Base-by-base conservation (phyloP, 768 basidiomycete species). In the Mrakia gelida region DNA sequence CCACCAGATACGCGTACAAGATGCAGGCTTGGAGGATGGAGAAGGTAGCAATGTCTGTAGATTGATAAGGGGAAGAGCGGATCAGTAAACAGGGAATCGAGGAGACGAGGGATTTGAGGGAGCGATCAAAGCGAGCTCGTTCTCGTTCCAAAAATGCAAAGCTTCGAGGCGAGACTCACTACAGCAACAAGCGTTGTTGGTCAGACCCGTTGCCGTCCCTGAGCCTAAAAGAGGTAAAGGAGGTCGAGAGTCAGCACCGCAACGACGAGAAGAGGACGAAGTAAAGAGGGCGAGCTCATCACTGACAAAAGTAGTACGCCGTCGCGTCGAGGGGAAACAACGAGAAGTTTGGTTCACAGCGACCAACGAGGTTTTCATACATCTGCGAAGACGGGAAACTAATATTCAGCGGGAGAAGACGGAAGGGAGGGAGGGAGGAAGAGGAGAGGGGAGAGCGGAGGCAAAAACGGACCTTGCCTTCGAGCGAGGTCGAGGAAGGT, bases 311-410 rank as follows among this genome's bases (percentile, higher is more conserved):
- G 63, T 65, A 65, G 30, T 65, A 38, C 1, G 1, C 21, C 6
- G 18, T 34, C 34, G 63, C 30, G 34, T 65, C 63, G 0, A 38
- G 15, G 30, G 18, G 18, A 34, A 65, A 65, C 1, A 65, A 4
- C 11, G n/a, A 28, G 32, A 65, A 65, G 15, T 65, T 21, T 0
- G n/a, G 18, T 23, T 65, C 11, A 16, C 63, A 65, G 13, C n/a
- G 30, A 23, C 63, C 63, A 11, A 65, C 63, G 15, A 65, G 63
- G 63, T 38, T 65, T 32, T 65, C 63, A 32, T 65, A 65, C 63
- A 65, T 65, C 63, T 65, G 30, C 6, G 9, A 28, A 30, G 30
- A 18, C 2, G 28, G 62, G 28, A 32, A 30, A n/a, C 3, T 30
- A 4, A 56, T 8, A n/a, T 8, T 56, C 54, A 56, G 62, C 62